Conservation (phyloP, 2,329 filamentous ascomycete species). For the Emydomyces testavorans region DNA sequence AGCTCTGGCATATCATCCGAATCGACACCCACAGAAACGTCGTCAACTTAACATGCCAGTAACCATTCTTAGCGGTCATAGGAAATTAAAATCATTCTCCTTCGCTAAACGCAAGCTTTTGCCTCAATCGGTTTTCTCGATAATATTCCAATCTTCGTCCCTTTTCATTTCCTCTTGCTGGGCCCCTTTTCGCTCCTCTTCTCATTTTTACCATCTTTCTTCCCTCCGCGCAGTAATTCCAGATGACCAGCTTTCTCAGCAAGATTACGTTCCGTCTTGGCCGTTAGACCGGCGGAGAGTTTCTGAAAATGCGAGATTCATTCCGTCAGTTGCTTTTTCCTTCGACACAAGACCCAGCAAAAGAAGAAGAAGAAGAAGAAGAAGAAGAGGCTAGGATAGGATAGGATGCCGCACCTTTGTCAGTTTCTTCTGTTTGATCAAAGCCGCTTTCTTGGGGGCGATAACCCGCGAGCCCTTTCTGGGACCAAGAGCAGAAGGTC, state of each 20-base stretch:
- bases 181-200: constrained; percentile 22
- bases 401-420: constrained; percentile 41
- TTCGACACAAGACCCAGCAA: too few relatives aligned
- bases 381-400: not conserved
- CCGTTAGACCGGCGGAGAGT: constrained; percentile 50
- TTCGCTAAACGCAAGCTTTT: too few relatives aligned
- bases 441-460: constrained; percentile 52
- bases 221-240: constrained; percentile 55
- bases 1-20: too few relatives aligned
- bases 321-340: constrained; percentile 17
- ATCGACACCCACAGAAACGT: too few relatives aligned
- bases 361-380: too few relatives aligned
- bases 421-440: constrained; percentile 51
- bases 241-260: constrained; percentile 58
- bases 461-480: constrained; percentile 52
- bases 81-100: too few relatives aligned
- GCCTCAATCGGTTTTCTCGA: not conserved
- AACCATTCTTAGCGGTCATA: too few relatives aligned
- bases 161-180: not conserved
- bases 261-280: constrained; percentile 55
- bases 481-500: constrained; percentile 31
- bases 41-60: too few relatives aligned
- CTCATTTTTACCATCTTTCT: constrained; percentile 42
- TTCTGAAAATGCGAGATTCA: constrained; percentile 38
- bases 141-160: not conserved